phyloP scores from a whole-genome alignment of 768 basidiomycete genomes.

The Mycena haematopus region DNA sequence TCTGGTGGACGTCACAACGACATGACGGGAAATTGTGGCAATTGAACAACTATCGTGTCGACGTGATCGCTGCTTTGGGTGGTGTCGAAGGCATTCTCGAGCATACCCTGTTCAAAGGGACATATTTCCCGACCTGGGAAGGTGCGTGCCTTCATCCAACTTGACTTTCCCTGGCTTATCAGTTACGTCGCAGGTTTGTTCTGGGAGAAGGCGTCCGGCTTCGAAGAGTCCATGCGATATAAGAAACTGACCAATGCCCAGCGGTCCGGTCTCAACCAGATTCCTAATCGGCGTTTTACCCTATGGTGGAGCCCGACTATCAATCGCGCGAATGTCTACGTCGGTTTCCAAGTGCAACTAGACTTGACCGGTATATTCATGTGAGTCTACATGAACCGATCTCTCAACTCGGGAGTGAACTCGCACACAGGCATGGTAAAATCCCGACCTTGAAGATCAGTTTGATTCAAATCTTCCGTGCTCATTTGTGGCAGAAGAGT shows the following conservation, averaged over 20 bases:
- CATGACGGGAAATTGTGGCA: slow-evolving; percentile 98
- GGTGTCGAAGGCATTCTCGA: slow-evolving; percentile 97
- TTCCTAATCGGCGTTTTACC: slow-evolving; percentile 98
- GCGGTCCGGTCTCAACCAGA: slow-evolving; percentile 96
- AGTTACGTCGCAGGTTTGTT: slow-evolving; percentile 65
- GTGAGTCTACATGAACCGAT: slow-evolving; percentile 43
- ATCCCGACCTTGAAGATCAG: slow-evolving; percentile 98
- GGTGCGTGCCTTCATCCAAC: slow-evolving; percentile 48
- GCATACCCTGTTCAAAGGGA: slow-evolving; percentile 97
- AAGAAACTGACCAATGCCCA: slow-evolving; percentile 98
- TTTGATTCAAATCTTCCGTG: slow-evolving; percentile 99
- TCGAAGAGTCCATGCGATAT: slow-evolving; percentile 96
- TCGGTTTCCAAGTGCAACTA: slow-evolving; percentile 99
- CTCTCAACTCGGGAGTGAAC: slow-evolving; percentile 2
- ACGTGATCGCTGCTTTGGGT: slow-evolving; percentile 96
- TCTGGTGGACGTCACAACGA: slow-evolving; percentile 99
- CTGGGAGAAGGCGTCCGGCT: slow-evolving; percentile 98
- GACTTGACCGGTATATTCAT: slow-evolving; percentile 98
- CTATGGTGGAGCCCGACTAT: slow-evolving; percentile 99
- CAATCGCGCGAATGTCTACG: slow-evolving; percentile 98
- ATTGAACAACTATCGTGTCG: slow-evolving; percentile 97
- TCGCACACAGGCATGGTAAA: slow-evolving; percentile 82
- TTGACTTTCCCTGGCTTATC: slow-evolving; percentile 13
- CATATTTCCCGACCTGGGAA: slow-evolving; percentile 98
- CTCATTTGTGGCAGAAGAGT: slow-evolving; percentile 99